Evolutionary conservation across 768 basidiomycete genomes (phyloP), one percentile per base, ranked within the genome.

Genomic region (Mycena vulgaris): DNA sequence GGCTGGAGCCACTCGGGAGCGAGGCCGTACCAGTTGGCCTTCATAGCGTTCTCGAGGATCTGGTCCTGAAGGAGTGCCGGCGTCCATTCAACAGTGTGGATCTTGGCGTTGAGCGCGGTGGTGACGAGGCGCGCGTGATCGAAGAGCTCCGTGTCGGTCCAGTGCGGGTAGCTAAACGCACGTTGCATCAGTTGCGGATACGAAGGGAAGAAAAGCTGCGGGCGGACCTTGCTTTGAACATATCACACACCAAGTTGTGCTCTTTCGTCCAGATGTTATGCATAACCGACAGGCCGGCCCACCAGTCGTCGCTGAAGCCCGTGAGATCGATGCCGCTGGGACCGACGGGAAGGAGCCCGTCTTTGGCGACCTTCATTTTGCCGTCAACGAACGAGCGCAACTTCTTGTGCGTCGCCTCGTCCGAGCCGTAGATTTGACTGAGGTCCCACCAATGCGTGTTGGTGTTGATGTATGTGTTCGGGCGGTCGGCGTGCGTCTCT

Each of bases 81-180:
- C 2, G 70, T 72, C 70, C 70, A 72, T 40, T 72, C 70, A 30
- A 72, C 66, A 17, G 70, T 72, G 62, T 72, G 70, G 27, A 72
- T 55, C 23, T 72, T 72, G 49, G 70, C 66, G 30, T 72, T 72
- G 47, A 72, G 59, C 3, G 70, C 70, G 13, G 66, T 59, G 8
- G 70, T 68, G n/a, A 72, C 63, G 33, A 72, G 70, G 2, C 70
- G 70, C 8, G 70, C 70, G 28, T 65, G 70, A 51, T 72, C 70
- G 35, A 60, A 72, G 21, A 68, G 42, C 27, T 72, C n/a, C 17
- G 25, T 27, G 51, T 72, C 70, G 66, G 11, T 68, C 70, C 70
- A 72, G 3, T 45, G 42, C 7, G 70, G 70, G 23, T 72, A n/a
- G 45, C 70, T 71, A 33, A 3, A 39, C 39, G 39, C 39, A 39